Evolutionary conservation across 495 filamentous ascomycete species (phyloP).

Genomic region (Aspergillus sparsus): DNA sequence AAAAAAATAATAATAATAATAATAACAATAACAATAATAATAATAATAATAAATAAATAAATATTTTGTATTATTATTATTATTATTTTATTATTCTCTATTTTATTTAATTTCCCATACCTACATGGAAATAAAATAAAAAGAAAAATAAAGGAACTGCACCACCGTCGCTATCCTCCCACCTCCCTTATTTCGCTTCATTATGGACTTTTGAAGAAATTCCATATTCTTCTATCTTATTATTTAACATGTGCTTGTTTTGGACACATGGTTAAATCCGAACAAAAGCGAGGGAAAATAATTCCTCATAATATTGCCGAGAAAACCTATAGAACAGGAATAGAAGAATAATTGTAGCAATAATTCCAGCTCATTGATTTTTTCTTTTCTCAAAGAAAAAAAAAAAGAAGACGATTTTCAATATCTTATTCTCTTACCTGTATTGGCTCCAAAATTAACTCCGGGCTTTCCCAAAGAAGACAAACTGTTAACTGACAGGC

Average conservation of each 20-base stretch:
- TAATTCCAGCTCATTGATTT: not conserved
- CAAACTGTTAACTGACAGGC: slow-evolving; percentile 21
- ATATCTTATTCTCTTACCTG: not conserved
- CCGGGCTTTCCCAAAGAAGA: slow-evolving; percentile 3
- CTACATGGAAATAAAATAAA: too few relatives aligned
- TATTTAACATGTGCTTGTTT: not conserved
- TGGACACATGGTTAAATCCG: not conserved
- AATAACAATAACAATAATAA: too few relatives aligned
- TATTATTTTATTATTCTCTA: too few relatives aligned
- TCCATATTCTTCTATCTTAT: not conserved
- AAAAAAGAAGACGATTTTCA: too few relatives aligned
- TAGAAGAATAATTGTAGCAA: not conserved
- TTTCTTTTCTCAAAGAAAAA: not conserved
- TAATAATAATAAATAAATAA: too few relatives aligned
- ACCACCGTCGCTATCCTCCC: not conserved
- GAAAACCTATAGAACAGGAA: not conserved
- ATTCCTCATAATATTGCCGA: slow-evolving; percentile 4
- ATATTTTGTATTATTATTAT: too few relatives aligned
- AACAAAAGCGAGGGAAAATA: not conserved
- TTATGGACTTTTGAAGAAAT: not conserved
- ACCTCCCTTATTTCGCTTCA: not conserved
- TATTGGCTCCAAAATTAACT: not conserved
- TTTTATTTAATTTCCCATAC: too few relatives aligned
- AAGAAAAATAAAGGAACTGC: too few relatives aligned
- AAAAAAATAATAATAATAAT: too few relatives aligned